Conservation (phyloP, 148 eudicot species). For the Rhododendron mucronatum region DNA sequence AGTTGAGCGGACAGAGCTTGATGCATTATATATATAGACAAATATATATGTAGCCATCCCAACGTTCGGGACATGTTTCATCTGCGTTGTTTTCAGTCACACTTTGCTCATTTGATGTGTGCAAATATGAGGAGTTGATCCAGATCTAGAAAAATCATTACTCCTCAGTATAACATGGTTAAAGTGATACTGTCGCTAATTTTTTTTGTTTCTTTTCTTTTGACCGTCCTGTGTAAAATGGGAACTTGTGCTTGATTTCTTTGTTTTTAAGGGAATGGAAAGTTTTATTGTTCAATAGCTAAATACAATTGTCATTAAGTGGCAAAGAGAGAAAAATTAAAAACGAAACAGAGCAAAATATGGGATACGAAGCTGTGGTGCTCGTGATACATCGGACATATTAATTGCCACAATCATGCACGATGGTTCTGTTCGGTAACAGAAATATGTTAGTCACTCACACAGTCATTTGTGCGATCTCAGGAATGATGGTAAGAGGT, state of each 20-base stretch:
- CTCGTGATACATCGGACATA: not conserved
- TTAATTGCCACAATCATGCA: not conserved
- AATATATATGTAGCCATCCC: not conserved
- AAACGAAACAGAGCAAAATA: not conserved
- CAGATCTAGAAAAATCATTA: not conserved
- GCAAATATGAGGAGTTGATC: not conserved
- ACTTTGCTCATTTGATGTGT: not conserved
- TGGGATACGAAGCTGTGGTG: not conserved
- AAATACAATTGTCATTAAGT: too few relatives aligned
- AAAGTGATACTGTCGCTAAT: not conserved
- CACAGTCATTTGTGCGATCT: not conserved
- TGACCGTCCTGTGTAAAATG: not conserved
- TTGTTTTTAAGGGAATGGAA: not conserved
- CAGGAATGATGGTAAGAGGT: not conserved
- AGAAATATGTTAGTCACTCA: not conserved
- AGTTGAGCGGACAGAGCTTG: not conserved
- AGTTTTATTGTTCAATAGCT: not conserved
- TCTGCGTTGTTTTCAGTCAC: not conserved
- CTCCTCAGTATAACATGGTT: not conserved
- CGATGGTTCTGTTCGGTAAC: not conserved
- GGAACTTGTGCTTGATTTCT: not conserved
- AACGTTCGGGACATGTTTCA: not conserved
- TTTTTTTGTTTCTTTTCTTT: not conserved
- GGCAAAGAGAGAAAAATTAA: not conserved
- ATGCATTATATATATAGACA: too few relatives aligned